Conservation (phyloP, 208 protist genomes). For the Angomonas deanei region DNA sequence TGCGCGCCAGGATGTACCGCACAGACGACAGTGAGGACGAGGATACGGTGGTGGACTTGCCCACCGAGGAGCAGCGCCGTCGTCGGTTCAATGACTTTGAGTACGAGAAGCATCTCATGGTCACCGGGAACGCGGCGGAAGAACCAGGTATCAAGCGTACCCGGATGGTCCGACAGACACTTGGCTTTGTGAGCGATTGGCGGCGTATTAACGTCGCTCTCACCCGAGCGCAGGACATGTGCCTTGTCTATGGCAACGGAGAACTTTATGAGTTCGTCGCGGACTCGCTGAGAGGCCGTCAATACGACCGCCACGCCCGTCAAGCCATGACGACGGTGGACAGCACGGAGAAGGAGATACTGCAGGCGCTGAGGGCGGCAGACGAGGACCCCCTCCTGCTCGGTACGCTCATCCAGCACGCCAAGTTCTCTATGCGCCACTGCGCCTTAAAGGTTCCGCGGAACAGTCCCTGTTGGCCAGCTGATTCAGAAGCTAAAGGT, state of each 20-base stretch:
- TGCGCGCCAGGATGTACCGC: neutral
- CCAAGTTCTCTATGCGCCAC: neutral
- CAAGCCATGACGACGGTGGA: slow-evolving; percentile 15
- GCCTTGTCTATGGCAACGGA: slow-evolving; percentile 62
- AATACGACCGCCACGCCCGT: neutral
- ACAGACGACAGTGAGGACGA: too few species aligned
- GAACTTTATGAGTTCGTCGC: slow-evolving; percentile 28
- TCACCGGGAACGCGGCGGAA: neutral
- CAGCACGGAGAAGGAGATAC: slow-evolving; percentile 14
- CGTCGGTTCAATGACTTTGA: too few species aligned
- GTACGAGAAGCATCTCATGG: too few species aligned
- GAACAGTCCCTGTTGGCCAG: neutral
- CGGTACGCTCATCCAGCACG: slow-evolving; percentile 43
- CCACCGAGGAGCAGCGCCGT: too few species aligned
- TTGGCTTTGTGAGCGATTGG: slow-evolving; percentile 89
- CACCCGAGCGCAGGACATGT: slow-evolving; percentile 85
- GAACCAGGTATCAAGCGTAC: too few species aligned
- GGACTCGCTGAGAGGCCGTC: neutral
- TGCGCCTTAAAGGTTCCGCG: neutral
- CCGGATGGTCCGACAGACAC: slow-evolving; percentile 2
- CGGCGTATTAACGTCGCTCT: slow-evolving; percentile 91
- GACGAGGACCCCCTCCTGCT: slow-evolving; percentile 64
- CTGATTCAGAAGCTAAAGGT: neutral
- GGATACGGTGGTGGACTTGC: too few species aligned
- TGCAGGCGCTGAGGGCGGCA: slow-evolving; percentile 14